A percentile compares a stretch with the other conserved stretches of the same genome.
Conservation (phyloP, 495 filamentous ascomycete species). For the Penicillium diatomitis region DNA sequence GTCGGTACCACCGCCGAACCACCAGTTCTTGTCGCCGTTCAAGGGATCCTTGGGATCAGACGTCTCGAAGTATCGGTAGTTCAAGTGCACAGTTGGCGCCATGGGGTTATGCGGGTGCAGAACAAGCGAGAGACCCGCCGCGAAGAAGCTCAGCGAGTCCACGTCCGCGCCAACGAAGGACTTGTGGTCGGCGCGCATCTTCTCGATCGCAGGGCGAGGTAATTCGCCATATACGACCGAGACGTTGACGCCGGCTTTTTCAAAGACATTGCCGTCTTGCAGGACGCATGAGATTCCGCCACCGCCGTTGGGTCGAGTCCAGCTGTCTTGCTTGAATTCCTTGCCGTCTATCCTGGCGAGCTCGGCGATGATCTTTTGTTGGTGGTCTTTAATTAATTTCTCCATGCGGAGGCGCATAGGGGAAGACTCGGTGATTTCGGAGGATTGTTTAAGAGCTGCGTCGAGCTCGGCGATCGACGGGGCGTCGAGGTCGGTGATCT, state of each 20-base stretch:
- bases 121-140: slow-evolving; percentile 84
- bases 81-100: slow-evolving; percentile 95
- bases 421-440: slow-evolving; percentile 47
- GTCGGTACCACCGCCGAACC: slow-evolving; percentile 95
- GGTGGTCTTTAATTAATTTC: slow-evolving; percentile 83
- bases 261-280: slow-evolving; percentile 93
- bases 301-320: slow-evolving; percentile 80
- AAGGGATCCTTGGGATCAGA: slow-evolving; percentile 47
- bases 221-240: slow-evolving; percentile 90
- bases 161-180: slow-evolving; percentile 64
- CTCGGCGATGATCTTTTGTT: slow-evolving; percentile 72
- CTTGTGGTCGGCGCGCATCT: slow-evolving; percentile 95
- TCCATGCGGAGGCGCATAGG: slow-evolving; percentile 99
- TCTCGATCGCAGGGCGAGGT: slow-evolving; percentile 75
- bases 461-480: slow-evolving; percentile 49
- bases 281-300: slow-evolving; percentile 84
- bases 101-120: slow-evolving; percentile 90
- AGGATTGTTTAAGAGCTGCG: slow-evolving; percentile 34
- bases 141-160: slow-evolving; percentile 85
- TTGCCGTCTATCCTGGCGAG: slow-evolving; percentile 76
- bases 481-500: slow-evolving; percentile 44
- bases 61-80: slow-evolving; percentile 99
- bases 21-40: slow-evolving; percentile 76
- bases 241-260: slow-evolving; percentile 95
- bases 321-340: slow-evolving; percentile 73